Percentiles rank a stretch among this genome's conserved stretches.
Conservation (phyloP, 176 grass and related monocot species). For the Thinopyrum elongatum region DNA sequence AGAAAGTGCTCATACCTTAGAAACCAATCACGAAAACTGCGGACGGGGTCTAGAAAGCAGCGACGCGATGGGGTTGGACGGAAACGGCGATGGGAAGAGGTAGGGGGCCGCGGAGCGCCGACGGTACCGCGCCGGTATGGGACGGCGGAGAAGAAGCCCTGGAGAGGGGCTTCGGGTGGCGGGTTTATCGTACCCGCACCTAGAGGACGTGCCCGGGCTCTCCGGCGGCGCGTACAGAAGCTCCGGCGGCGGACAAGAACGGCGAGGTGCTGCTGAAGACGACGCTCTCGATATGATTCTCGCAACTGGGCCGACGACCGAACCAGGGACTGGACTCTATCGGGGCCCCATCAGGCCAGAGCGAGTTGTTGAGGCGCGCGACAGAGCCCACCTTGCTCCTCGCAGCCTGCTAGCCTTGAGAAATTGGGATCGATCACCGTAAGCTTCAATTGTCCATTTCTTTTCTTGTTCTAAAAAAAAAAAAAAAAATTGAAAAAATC, state of each 20-base stretch:
- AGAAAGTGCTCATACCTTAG: not conserved
- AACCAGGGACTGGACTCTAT: not conserved
- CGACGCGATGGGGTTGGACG: not conserved
- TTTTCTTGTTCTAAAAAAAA: too few species aligned
- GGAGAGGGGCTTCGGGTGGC: not conserved
- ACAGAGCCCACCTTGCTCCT: not conserved
- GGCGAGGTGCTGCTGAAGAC: not conserved
- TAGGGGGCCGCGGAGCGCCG: not conserved
- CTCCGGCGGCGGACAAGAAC: not conserved
- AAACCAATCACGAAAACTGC: not conserved
- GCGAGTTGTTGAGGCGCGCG: not conserved
- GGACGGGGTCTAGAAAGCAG: not conserved
- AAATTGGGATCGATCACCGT: too few species aligned
- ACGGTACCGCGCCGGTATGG: not conserved
- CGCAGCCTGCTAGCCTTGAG: too few species aligned
- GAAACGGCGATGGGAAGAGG: not conserved
- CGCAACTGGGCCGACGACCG: not conserved
- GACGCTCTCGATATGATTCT: not conserved
- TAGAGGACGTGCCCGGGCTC: not conserved
- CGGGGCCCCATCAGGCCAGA: not conserved
- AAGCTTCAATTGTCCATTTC: too few species aligned
- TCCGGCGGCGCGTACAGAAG: not conserved
- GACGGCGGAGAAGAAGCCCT: not conserved
- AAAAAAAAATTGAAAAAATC: too few species aligned
- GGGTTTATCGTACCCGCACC: not conserved